These are phyloP conservation scores for Rhododendron mucronatum DNA, from an alignment of 148 eudicot genomes.

Conservation along the genomic window DNA sequence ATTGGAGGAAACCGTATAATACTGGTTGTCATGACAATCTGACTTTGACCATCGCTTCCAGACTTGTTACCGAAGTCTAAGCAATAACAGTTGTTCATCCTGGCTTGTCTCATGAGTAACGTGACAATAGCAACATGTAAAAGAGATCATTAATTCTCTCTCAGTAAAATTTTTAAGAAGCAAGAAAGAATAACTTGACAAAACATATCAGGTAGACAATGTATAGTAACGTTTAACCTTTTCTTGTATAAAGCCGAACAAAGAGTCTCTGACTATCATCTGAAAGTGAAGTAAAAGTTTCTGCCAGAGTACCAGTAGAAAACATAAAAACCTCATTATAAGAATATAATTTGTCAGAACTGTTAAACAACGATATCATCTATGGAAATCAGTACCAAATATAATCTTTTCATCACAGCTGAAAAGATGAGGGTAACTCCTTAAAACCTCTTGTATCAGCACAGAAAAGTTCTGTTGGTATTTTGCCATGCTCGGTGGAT, in stretches of 20 bases:
- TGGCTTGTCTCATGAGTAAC: not conserved
- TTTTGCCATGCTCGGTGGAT: constrained; percentile 41
- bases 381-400: constrained; percentile 38
- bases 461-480: constrained; percentile 68
- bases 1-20: not conserved
- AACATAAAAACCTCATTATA: constrained; percentile 9
- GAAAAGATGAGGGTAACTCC: constrained; percentile 52
- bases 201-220: not conserved
- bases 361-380: not conserved
- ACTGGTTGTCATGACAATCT: not conserved
- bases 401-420: constrained; percentile 53
- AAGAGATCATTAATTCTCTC: not conserved
- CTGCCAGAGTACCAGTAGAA: constrained; percentile 28
- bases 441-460: constrained; percentile 68
- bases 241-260: constrained; percentile 79
- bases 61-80: not conserved
- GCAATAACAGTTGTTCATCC: not conserved
- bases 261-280: constrained; percentile 91
- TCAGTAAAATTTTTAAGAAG: not conserved
- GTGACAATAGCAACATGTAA: not conserved
- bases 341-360: not conserved
- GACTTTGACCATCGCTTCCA: not conserved
- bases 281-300: constrained; percentile 58
- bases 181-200: not conserved
- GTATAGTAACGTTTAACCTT: constrained; percentile 41